phyloP scores from a whole-genome alignment of 1,139 yeast genomes.

The Debaryomyces coudertii region DNA sequence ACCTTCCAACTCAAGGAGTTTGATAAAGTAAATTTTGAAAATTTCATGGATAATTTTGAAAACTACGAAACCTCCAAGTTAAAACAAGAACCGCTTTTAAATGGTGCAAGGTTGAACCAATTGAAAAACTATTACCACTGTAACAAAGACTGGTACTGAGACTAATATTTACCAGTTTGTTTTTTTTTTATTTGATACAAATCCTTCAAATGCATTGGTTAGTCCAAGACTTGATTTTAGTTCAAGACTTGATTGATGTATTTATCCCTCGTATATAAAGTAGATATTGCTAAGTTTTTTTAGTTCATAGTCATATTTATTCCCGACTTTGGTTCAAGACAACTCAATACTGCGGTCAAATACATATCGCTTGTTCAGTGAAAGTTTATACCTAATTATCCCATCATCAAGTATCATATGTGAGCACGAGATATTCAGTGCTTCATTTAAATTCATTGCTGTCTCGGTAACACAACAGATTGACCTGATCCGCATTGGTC shows the following conservation, averaged over 20 bases:
- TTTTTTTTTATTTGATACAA: background rate
- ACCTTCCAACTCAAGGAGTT: constrained; percentile 18
- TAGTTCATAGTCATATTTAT: background rate
- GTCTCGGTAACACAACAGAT: too few species aligned
- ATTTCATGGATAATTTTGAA: constrained; percentile 26
- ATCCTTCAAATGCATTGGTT: background rate
- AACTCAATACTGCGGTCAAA: background rate
- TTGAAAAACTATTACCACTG: constrained; percentile 22
- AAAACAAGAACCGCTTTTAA: constrained; percentile 20
- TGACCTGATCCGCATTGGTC: too few species aligned
- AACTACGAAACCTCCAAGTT: constrained; percentile 22
- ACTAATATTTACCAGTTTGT: background rate
- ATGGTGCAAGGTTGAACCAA: constrained; percentile 22
- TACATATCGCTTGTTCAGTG: background rate
- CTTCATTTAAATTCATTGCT: too few species aligned
- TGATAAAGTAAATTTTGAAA: constrained; percentile 22
- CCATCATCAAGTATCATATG: too few species aligned
- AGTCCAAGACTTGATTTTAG: background rate
- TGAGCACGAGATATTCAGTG: too few species aligned
- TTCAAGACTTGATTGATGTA: background rate
- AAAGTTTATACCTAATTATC: too few species aligned
- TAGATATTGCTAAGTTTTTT: background rate
- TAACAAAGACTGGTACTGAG: background rate
- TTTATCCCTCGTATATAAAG: background rate
- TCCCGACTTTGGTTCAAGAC: too few species aligned